Percentiles rank a stretch among this genome's conserved stretches.
phyloP scores from a whole-genome alignment of 371 early-diverging fungal genomes.

The Batrachochytrium dendrobatidis region DNA sequence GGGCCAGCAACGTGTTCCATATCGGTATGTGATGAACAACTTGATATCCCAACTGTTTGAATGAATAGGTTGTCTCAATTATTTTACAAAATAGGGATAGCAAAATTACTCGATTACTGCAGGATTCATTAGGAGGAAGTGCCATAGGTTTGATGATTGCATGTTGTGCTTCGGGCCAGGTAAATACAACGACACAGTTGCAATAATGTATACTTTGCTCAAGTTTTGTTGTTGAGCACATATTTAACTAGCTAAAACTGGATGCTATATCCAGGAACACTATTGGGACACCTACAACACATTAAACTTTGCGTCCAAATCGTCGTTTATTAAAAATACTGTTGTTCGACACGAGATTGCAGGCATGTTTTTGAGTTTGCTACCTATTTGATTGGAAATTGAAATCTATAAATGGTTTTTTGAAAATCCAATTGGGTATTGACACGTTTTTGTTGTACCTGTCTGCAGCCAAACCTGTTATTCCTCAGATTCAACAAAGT shows the following conservation, averaged over 20 bases:
- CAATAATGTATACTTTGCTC: background rate
- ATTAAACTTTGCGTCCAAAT: slow-evolving; percentile 25
- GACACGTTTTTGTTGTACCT: no score
- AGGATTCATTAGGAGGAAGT: slow-evolving; percentile 26
- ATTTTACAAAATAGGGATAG: slow-evolving; percentile 11
- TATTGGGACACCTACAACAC: slow-evolving; percentile 13
- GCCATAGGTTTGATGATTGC: slow-evolving; percentile 25
- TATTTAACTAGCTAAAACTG: background rate
- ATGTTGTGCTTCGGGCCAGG: slow-evolving; percentile 18
- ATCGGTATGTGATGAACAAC: slow-evolving; percentile 1
- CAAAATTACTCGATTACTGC: slow-evolving; percentile 28
- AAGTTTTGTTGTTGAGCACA: background rate
- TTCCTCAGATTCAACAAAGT: no score
- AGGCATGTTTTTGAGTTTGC: background rate
- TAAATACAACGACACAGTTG: background rate
- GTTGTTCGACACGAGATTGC: slow-evolving; percentile 16
- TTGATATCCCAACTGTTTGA: background rate
- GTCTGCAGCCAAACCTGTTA: no score
- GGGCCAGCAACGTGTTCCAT: slow-evolving; percentile 18
- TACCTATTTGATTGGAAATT: no score
- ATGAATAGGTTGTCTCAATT: background rate
- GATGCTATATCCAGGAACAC: background rate
- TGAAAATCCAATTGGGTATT: no score
- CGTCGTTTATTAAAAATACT: slow-evolving; percentile 22
- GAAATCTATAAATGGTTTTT: no score